Percentiles rank a stretch among this genome's conserved stretches.
These are phyloP conservation scores for Puccinia coronata DNA, from an alignment of 1,284 basidiomycete genomes.

Conservation along the genomic window DNA sequence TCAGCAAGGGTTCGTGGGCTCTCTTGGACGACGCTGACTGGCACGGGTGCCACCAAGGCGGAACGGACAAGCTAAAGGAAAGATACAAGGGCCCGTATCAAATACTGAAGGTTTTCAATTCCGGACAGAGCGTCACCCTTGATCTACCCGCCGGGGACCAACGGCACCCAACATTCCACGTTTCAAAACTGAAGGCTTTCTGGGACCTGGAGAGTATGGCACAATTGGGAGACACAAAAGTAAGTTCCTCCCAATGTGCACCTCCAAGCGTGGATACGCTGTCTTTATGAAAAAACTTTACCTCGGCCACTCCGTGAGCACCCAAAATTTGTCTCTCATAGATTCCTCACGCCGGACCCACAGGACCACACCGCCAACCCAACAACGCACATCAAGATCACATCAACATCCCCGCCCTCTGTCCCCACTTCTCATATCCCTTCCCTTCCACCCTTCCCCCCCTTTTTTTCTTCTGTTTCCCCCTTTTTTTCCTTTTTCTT, in stretches of 20 bases:
- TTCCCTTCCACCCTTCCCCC: not conserved
- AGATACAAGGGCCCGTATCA: slow-evolving; percentile 10
- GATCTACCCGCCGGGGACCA: slow-evolving; percentile 2
- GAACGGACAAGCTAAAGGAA: slow-evolving; percentile 12
- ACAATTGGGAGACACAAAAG: not conserved
- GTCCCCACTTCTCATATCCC: not conserved
- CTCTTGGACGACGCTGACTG: slow-evolving; percentile 12
- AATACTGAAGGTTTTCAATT: not conserved
- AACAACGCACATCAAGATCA: too few relatives aligned
- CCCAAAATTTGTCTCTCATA: not conserved
- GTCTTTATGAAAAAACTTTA: not conserved
- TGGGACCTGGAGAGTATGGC: not conserved
- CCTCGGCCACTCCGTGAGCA: slow-evolving; percentile 26
- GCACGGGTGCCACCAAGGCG: slow-evolving; percentile 10
- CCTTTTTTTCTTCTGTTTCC: slow-evolving; percentile 1
- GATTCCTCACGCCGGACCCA: not conserved
- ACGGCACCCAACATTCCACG: slow-evolving; percentile 16
- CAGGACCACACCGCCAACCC: not conserved
- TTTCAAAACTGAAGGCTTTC: slow-evolving; percentile 28
- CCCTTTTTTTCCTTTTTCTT: too few relatives aligned
- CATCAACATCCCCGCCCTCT: not conserved
- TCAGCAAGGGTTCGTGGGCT: not conserved
- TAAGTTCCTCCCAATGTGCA: slow-evolving; percentile 6
- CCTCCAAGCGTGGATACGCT: not conserved
- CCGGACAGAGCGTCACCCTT: slow-evolving; percentile 21